A percentile compares a stretch with the other conserved stretches of the same genome.
phyloP scores from a whole-genome alignment of 257 asterid genomes.

The Petunia secreta region DNA sequence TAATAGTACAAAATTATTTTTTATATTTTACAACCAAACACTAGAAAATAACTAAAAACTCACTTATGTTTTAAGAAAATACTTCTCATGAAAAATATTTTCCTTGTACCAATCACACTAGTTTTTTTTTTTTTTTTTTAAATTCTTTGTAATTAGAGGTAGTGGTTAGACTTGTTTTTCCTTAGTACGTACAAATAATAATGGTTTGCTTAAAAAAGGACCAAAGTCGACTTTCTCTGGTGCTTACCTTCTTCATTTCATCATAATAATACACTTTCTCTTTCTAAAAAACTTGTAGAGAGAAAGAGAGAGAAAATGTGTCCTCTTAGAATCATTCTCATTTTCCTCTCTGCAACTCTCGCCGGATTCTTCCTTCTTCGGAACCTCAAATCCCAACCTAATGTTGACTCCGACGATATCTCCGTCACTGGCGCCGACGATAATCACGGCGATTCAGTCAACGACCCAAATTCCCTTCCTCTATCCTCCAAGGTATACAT shows the following conservation, averaged over 20 bases:
- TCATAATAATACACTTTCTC: conserved; percentile 18
- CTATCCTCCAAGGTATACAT: conserved; percentile 41
- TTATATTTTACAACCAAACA: too few species aligned
- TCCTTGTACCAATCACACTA: too few species aligned
- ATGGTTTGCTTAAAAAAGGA: conserved; percentile 3
- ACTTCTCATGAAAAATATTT: too few species aligned
- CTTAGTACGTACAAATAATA: too few species aligned
- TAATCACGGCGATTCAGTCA: conserved; percentile 13
- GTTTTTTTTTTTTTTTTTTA: too few species aligned
- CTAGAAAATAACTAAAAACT: too few species aligned
- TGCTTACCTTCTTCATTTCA: background rate
- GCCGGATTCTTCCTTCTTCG: conserved; percentile 55
- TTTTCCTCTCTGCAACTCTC: conserved; percentile 55
- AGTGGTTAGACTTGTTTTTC: too few species aligned
- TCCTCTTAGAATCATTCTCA: conserved; percentile 50
- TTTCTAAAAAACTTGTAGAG: conserved; percentile 27
- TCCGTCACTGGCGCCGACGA: conserved; percentile 11
- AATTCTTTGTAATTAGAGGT: too few species aligned
- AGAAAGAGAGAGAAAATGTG: conserved; percentile 39
- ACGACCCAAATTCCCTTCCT: conserved; percentile 30
- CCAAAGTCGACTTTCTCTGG: background rate
- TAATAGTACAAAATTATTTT: too few species aligned
- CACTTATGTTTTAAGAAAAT: too few species aligned
- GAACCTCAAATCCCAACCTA: conserved; percentile 44
- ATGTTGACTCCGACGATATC: background rate